Evolutionary conservation across 2,329 filamentous ascomycete species (phyloP), one percentile per base, ranked within the genome.

Genomic region (Epichloe glyceriae): DNA sequence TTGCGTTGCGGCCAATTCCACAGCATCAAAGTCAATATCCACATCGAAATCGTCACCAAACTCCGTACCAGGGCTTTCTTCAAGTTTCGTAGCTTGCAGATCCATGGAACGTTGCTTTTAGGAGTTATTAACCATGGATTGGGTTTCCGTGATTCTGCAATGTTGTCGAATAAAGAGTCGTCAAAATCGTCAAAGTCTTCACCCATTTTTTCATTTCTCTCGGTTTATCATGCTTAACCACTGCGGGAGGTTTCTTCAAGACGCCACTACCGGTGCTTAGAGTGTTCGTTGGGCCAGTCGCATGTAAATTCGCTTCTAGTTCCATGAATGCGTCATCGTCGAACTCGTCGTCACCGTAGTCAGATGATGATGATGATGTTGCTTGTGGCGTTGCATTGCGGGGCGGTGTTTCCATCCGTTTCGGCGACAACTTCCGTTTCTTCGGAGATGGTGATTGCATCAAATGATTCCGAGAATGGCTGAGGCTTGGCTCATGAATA

Each of bases 11-110:
- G 79, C 80, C 57, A 83, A 69, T 67, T 89, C 84, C 56, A 82
- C 82, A 54, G 84, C 82, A 59, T 91, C 87, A 61, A 88, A 85
- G 65, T 95, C 88, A 65, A 82, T 75, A 58, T 80, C 88, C 68
- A 88, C 86, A 52, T 79, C 84, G 57, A 77, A 81, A 47, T 63
- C 64, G 35, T 67, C 66, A 20, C 64, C 63, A 58, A 70, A 63
- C 26, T 70, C 66, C 50, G 67, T 62, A 48, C 61, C 57, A 45
- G 55, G 51, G 50, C 52, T 53, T 19, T 45, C 47, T 43, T 60
- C 54, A 7, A 45, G 52, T 26, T 43, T 48, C n/a, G 15, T 4
- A 33, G 34, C 12, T n/a, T 17, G 39, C 10, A 46, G 40, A 12
- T 49, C 50, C 11, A 53, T 52, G 33, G 52, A 51, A 48, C 50